Percentiles rank a stretch among this genome's conserved stretches.
Evolutionary conservation across 2,329 filamentous ascomycete species (phyloP).

Genomic region (Stagonosporopsis rhizophila): DNA sequence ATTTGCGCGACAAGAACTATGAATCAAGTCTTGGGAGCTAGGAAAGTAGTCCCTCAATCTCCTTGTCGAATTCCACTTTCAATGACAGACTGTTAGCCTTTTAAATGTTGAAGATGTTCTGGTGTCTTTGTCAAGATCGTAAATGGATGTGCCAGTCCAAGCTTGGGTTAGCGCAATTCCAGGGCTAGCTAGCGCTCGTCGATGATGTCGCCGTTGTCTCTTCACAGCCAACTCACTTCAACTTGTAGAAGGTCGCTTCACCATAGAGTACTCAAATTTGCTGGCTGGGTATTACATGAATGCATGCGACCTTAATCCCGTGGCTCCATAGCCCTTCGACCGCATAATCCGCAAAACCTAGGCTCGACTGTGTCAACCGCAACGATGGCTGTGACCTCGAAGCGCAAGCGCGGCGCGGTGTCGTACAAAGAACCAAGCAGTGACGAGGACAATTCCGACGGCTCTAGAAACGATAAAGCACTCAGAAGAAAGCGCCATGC

Average conservation of each 20-base stretch:
- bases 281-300: neutral
- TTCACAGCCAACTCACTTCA: neutral
- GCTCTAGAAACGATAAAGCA: conserved; percentile 23
- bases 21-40: neutral
- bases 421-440: conserved; percentile 49
- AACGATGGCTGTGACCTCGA: conserved; percentile 39
- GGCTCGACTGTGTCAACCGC: conserved; percentile 1
- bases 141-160: neutral
- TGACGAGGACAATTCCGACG: conserved; percentile 38
- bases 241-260: neutral
- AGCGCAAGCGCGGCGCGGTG: conserved; percentile 46
- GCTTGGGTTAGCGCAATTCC: neutral
- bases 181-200: neutral
- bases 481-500: conserved; percentile 23
- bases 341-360: neutral
- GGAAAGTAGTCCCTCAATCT: neutral
- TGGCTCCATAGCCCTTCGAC: conserved; percentile 8
- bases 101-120: too few relatives aligned
- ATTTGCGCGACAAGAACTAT: too few relatives aligned
- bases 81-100: too few relatives aligned
- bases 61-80: neutral
- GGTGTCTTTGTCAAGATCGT: too few relatives aligned
- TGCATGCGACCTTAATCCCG: conserved; percentile 5
- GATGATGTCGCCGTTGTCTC: conserved; percentile 15
- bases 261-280: neutral